These are phyloP conservation scores for Torulaspora globosa DNA, from an alignment of 1,139 yeast species.

Conservation along the genomic window DNA sequence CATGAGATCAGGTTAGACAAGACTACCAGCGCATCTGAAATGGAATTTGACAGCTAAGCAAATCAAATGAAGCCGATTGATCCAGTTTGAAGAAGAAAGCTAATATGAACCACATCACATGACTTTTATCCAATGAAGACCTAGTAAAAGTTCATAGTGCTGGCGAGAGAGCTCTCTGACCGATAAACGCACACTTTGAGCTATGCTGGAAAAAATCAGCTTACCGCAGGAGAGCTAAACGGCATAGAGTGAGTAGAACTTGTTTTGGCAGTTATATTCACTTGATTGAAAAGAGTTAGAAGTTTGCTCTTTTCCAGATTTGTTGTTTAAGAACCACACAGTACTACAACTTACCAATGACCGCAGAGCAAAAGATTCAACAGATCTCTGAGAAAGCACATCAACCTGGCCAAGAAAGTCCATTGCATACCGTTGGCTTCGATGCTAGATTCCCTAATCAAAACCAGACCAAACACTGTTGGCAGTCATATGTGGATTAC, in stretches of 20 bases:
- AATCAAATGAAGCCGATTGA: not conserved
- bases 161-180: not conserved
- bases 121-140: conserved; percentile 5
- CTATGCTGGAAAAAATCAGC: conserved; percentile 4
- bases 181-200: conserved; percentile 9
- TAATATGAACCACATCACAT: not conserved
- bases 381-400: conserved; percentile 1
- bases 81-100: not conserved
- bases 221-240: not conserved
- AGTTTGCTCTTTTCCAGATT: not conserved
- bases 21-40: not conserved
- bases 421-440: conserved; percentile 76
- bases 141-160: not conserved
- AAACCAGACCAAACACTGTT: conserved; percentile 97
- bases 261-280: not conserved
- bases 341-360: conserved; percentile 2
- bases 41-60: not conserved
- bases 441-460: conserved; percentile 94
- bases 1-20: not conserved
- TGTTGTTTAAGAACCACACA: not conserved
- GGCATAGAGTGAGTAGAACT: not conserved
- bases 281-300: no score
- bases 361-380: conserved; percentile 11
- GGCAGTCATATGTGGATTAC: conserved; percentile 96
- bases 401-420: conserved; percentile 15